Evolutionary conservation across 257 asterid species (phyloP), one percentile per base, ranked within the genome.

Genomic region (Solanum piurae): DNA sequence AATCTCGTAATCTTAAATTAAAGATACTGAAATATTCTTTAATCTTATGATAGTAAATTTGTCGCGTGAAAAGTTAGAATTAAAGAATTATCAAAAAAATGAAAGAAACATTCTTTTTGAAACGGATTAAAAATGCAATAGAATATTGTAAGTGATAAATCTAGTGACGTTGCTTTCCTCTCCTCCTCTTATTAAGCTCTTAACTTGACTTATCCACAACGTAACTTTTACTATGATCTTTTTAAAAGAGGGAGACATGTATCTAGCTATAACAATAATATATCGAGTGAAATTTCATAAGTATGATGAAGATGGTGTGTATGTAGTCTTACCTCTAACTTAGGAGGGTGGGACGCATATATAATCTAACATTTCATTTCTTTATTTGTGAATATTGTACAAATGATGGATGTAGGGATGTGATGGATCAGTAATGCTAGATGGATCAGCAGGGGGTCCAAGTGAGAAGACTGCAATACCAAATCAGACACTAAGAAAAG

Each of bases 381-480:
- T 64, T 64, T 27, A 68, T 38, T 75, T 23, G 42, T 75, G 83
- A 75, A 37, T 75, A 62, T 62, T 62, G 20, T 23, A 74, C 16
- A 36, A 74, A 21, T 74, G 83, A 38, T 64, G 68, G 83, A 40
- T 66, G 58, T 77, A 91, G 93, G 93, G 92, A 1, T 91, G 92
- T 58, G 93, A 89, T 31, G 91, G 87, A 6, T 91, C 93, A n/a
- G 92, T 91, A 58, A 84, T 91, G 80, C 88, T 91, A 13, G 90
- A 89, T 80, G 93, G 93, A 44, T 90, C 93, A 12, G 93, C 92
- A 3, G 90, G 92, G 12, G 93, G 91, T 13, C 93, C 91, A 10
- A 37, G 92, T 31, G 93, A 93, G 27, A 88, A 90, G 75, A 4
- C 71, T 5, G 93, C 95, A 3, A 92, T 92, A 0, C 95, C 95